Conservation (phyloP, 2,329 filamentous ascomycete genomes). For the Colletotrichum abscissum region DNA sequence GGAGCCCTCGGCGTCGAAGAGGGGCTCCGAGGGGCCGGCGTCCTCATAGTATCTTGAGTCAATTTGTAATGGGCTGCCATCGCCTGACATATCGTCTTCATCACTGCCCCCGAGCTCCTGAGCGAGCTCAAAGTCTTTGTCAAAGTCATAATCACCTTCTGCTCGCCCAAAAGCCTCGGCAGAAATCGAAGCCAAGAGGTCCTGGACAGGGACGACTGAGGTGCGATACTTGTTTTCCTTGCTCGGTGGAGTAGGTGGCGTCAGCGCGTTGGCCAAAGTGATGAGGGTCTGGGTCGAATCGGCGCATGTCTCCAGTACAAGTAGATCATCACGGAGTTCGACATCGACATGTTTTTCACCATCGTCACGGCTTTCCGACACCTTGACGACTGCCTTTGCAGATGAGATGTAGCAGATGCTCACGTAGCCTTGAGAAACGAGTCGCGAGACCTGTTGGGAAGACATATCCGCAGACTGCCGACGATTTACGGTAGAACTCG, state of each 20-base stretch:
- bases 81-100: conserved; percentile 43
- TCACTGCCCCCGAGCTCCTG: conserved; percentile 58
- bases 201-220: conserved; percentile 84
- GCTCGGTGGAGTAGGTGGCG: conserved; percentile 85
- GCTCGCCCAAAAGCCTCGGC: conserved; percentile 81
- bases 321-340: conserved; percentile 84
- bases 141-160: conserved; percentile 71
- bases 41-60: conserved; percentile 62
- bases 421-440: conserved; percentile 80
- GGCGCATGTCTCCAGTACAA: conserved; percentile 94
- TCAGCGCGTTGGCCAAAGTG: conserved; percentile 79
- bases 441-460: conserved; percentile 64
- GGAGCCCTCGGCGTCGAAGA: conserved; percentile 58
- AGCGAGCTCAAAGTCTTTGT: conserved; percentile 70
- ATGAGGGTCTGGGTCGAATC: conserved; percentile 97
- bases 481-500: conserved; percentile 26
- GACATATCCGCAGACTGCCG: conserved; percentile 49
- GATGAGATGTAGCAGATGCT: conserved; percentile 89
- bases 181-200: conserved; percentile 90
- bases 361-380: conserved; percentile 65
- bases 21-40: conserved; percentile 54
- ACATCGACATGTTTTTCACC: conserved; percentile 78
- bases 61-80: conserved; percentile 50
- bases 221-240: conserved; percentile 89
- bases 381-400: conserved; percentile 74